Conservation (phyloP, 2,329 filamentous ascomycete genomes). For the Trichoderma asperellum region DNA sequence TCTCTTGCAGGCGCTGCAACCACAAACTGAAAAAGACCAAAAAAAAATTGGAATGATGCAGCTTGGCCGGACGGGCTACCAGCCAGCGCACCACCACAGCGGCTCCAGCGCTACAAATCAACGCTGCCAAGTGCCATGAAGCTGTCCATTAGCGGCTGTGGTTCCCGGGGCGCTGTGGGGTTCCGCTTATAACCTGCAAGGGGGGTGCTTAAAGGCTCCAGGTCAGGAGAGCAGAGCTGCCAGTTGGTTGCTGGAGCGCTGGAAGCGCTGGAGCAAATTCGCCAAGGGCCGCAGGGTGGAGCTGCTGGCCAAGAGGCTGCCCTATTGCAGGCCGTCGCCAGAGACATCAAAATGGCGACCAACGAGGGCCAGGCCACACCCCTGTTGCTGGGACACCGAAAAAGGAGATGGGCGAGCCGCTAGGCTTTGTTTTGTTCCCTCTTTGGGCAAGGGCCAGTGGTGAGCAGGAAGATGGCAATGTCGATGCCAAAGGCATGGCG, state of each 20-base stretch:
- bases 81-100: background rate
- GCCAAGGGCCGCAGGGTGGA: background rate
- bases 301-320: background rate
- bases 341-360: conserved; percentile 11
- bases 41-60: conserved; percentile 3
- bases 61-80: background rate
- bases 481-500: background rate
- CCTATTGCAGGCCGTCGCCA: background rate
- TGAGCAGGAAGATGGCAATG: background rate
- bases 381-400: conserved; percentile 25
- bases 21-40: conserved; percentile 1
- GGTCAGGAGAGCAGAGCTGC: conserved; percentile 23
- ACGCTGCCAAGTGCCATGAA: background rate
- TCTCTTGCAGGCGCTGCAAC: conserved; percentile 22
- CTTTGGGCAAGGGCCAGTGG: conserved; percentile 9
- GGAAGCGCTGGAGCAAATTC: conserved; percentile 1
- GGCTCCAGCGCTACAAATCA: conserved; percentile 10
- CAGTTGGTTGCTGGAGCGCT: conserved; percentile 17
- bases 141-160: background rate
- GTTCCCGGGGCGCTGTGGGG: conserved; percentile 15
- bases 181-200: conserved; percentile 24
- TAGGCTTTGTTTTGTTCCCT: conserved; percentile 3
- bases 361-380: background rate
- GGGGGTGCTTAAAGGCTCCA: background rate
- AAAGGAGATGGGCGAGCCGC: conserved; percentile 26